phyloP scores from a whole-genome alignment of 345 rosid genomes.

The Lepidium sativum region DNA sequence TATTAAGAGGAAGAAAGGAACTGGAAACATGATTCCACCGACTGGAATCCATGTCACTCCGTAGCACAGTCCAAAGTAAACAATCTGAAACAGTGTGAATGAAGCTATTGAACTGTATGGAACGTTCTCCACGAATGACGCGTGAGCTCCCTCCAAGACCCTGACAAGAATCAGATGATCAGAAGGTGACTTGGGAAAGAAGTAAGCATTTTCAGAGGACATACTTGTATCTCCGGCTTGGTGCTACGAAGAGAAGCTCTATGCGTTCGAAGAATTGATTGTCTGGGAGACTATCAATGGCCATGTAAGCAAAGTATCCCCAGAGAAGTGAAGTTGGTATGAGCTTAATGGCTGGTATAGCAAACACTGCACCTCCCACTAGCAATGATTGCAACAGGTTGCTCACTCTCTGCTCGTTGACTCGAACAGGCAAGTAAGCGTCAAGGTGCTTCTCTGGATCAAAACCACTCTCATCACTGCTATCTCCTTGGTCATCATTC shows the following conservation, averaged over 20 bases:
- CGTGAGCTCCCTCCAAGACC: constrained; percentile 58
- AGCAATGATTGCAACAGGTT: constrained; percentile 64
- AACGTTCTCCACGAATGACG: constrained; percentile 63
- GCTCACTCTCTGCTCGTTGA: constrained; percentile 80
- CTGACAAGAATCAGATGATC: constrained; percentile 27
- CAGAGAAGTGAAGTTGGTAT: constrained; percentile 79
- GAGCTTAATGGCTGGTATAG: constrained; percentile 59
- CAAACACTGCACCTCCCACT: constrained; percentile 48
- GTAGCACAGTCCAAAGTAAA: constrained; percentile 53
- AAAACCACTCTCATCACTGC: constrained; percentile 21
- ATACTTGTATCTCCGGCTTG: constrained; percentile 58
- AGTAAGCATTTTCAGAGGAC: neutral
- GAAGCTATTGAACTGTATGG: constrained; percentile 41
- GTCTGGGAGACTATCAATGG: constrained; percentile 84
- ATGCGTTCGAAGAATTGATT: constrained; percentile 81
- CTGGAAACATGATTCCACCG: constrained; percentile 74
- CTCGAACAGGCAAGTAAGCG: constrained; percentile 69
- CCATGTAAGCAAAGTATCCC: constrained; percentile 90
- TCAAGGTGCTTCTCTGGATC: constrained; percentile 81
- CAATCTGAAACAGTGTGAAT: constrained; percentile 55
- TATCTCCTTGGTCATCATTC: constrained; percentile 21
- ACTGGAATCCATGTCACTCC: constrained; percentile 83
- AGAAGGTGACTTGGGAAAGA: neutral
- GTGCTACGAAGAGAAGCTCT: constrained; percentile 52
- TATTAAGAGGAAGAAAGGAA: constrained; percentile 69